Base-by-base conservation (phyloP, 768 basidiomycete genomes). In the Lactarius vividus region DNA sequence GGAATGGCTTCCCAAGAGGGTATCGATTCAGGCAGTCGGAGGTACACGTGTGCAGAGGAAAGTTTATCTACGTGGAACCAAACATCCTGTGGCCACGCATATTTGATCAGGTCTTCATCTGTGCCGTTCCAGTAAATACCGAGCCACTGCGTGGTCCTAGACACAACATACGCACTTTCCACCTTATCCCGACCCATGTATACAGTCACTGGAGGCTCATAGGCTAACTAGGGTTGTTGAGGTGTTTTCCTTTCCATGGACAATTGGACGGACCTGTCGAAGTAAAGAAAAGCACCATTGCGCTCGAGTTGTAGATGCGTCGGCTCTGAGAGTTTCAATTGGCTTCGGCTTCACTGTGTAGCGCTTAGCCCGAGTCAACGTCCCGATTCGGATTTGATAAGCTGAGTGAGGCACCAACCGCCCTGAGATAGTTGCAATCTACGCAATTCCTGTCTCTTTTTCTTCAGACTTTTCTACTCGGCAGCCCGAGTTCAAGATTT, bases 41-140 rank as follows among this genome's bases (percentile, higher is more conserved):
- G 80, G 75, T 98, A 98, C 46, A 98, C 96, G 75, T 98, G 94
- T 1, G 96, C 95, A 3, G 95, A 97, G 0, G 94, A 96, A 33
- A 98, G 86, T 75, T 96, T 96, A 81, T 98, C 97, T 67, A 99
- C 97, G 76, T 98, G 97, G 70, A 98, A 97, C 93, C 92, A 93
- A 61, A 93, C 78, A 67, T 94, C 92, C 75, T 89, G 86, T 9
- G 91, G 89, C 88, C 89, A 90, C 8, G 91, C 95, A 72, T 94
- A 97, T 77, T 87, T 91, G 72, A 98, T 94, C 58, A 98, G 79
- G 57, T 97, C 95, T 75, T 98, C 96, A 79, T 99, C 96, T 98
- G 65, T 35, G 37, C 13, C 40, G 62, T 16, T 31, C 35, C 8
- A 56, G 13, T 61, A 56, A 42, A 49, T 8, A 23, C 3, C 54